These are phyloP conservation scores for Beta vulgaris DNA, from an alignment of 148 eudicot genomes.

Conservation along the genomic window DNA sequence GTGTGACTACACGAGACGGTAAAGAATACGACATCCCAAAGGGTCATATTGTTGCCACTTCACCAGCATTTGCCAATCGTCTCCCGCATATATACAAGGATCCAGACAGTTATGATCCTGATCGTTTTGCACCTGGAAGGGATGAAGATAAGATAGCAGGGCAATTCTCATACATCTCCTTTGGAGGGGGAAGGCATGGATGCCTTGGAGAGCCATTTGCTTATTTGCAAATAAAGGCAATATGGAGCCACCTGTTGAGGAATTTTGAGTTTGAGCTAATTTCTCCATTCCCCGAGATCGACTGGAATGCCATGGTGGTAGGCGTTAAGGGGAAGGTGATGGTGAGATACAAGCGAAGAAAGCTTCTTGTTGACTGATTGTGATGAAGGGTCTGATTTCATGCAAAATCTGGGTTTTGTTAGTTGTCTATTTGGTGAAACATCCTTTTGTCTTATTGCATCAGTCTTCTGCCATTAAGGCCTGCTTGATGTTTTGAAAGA, in stretches of 20 bases:
- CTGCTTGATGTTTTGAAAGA: slow-evolving; percentile 1
- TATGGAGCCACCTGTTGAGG: slow-evolving; percentile 91
- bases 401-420: neutral
- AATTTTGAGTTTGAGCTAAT: slow-evolving; percentile 85
- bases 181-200: slow-evolving; percentile 96
- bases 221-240: slow-evolving; percentile 85
- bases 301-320: slow-evolving; percentile 69
- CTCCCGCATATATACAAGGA: slow-evolving; percentile 72
- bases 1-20: slow-evolving; percentile 75
- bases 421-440: neutral
- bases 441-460: neutral
- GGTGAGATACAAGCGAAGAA: slow-evolving; percentile 40
- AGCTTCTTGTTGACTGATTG: slow-evolving; percentile 24
- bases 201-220: slow-evolving; percentile 97
- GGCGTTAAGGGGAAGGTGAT: slow-evolving; percentile 41
- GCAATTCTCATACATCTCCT: slow-evolving; percentile 74
- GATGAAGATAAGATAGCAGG: slow-evolving; percentile 93
- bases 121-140: slow-evolving; percentile 73
- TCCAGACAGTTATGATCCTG: slow-evolving; percentile 82
- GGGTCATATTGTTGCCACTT: slow-evolving; percentile 95
- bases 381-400: neutral
- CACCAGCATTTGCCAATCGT: slow-evolving; percentile 93
- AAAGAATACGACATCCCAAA: slow-evolving; percentile 90
- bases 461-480: neutral
- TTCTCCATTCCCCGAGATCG: slow-evolving; percentile 95